Evolutionary conservation across 495 filamentous ascomycete genomes (phyloP), one percentile per base, ranked within the genome.

Genomic region (Hyaloscypha variabilis): DNA sequence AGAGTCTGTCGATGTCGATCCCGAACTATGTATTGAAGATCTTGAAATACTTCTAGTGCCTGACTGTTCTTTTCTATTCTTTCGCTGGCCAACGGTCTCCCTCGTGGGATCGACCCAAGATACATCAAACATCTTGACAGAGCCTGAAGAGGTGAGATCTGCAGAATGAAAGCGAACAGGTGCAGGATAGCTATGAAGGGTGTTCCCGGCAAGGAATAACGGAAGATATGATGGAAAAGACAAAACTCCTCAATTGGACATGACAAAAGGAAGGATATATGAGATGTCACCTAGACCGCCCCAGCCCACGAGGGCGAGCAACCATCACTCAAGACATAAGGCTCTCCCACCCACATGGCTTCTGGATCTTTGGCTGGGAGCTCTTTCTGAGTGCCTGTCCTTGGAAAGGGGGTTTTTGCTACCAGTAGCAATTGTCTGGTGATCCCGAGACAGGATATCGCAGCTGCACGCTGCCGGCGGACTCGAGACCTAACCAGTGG

Each of bases 41-140:
- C 52, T 49, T 24, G 70, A 72, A 10, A 53, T 14, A 17, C 30
- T 21, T 34, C 42, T 66, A 14, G 49, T 26, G 42, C 8, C 13
- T 31, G 26, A 25, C 26, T 55, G 29, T 13, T 69, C 70, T 51
- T 69, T 69, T 25, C 67, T 62, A 55, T 6, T 65, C 49, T 69
- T 73, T 34, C 79, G 75, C 29, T 77, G 67, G 4, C 75, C 82
- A 57, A 85, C 75, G 5, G 72, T 74, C 71, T 84, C 82, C 60
- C 70, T 60, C 21, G 72, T 71, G 28, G 77, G 75, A 59, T 84
- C 82, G 6, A 75, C 73, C 82, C 82, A 85, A 62, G 81, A 71
- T 52, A 82, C 78, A 61, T 84, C 82, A 60, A 83, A 85, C 83
- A 85, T 85, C 8, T 19, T 60, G 26, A 13, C 36, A 28, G 24